Evolutionary conservation across 139 green algal genomes (phyloP).

Genomic region (Coelastrella sp.): DNA sequence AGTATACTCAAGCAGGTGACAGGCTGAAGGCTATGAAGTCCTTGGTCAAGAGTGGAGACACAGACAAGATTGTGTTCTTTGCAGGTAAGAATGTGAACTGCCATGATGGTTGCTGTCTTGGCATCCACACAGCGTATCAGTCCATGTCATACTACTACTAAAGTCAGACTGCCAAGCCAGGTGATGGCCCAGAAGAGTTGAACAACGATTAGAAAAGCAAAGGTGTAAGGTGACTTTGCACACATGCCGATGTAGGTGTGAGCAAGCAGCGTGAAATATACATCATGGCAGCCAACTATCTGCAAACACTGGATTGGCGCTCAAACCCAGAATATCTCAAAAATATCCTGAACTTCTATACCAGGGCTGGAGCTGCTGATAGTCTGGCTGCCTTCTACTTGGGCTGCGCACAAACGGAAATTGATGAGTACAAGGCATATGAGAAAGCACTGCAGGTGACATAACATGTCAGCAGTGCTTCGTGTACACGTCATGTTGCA

Average conservation of each 20-base stretch:
- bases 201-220: no score
- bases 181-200: no score
- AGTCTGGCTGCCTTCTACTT: slow-evolving; percentile 86
- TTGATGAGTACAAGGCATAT: slow-evolving; percentile 87
- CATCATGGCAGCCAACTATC: slow-evolving; percentile 84
- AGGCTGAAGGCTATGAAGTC: slow-evolving; percentile 85
- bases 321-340: slow-evolving; percentile 77
- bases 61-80: slow-evolving; percentile 90
- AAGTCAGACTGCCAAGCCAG: no score
- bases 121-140: not conserved
- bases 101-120: not conserved
- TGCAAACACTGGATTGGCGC: slow-evolving; percentile 88
- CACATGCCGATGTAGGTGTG: slow-evolving; percentile 75
- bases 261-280: slow-evolving; percentile 82
- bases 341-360: slow-evolving; percentile 87
- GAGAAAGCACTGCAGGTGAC: slow-evolving; percentile 77
- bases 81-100: slow-evolving; percentile 58
- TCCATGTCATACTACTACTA: no score
- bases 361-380: slow-evolving; percentile 72
- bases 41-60: slow-evolving; percentile 79
- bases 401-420: slow-evolving; percentile 84
- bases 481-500: no score
- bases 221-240: no score
- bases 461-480: not conserved
- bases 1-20: slow-evolving; percentile 88